Percentiles rank a stretch among this genome's conserved stretches.
These are phyloP conservation scores for Leucaena leucocephala DNA, from an alignment of 306 rosid genomes.

Conservation along the genomic window DNA sequence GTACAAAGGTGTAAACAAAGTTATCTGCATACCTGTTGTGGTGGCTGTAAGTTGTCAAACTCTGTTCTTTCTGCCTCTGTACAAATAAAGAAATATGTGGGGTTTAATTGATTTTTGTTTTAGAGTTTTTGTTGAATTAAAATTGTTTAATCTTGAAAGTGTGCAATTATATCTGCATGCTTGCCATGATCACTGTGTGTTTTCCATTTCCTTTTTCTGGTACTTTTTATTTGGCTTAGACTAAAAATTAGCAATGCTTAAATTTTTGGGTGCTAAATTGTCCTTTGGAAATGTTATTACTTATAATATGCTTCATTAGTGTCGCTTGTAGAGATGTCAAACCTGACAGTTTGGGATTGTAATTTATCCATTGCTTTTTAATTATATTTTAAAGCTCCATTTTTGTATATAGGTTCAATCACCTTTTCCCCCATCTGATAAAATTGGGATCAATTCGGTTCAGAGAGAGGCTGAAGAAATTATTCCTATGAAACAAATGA, in stretches of 20 bases:
- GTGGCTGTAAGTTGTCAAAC: slow-evolving; percentile 29
- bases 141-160: not conserved
- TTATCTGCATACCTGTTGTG: slow-evolving; percentile 24
- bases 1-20: not conserved
- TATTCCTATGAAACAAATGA: slow-evolving; percentile 24
- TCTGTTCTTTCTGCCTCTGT: slow-evolving; percentile 11
- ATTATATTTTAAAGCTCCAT: not conserved
- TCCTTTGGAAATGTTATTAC: slow-evolving; percentile 4
- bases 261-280: not conserved
- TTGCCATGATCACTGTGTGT: not conserved
- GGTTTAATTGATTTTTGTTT: not conserved
- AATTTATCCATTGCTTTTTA: not conserved
- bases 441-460: slow-evolving; percentile 20
- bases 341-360: not conserved
- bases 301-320: not conserved
- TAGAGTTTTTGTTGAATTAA: not conserved
- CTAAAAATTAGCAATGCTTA: not conserved
- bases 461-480: slow-evolving; percentile 29
- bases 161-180: slow-evolving; percentile 1
- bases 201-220: not conserved
- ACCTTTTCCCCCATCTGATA: slow-evolving; percentile 24
- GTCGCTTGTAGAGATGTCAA: not conserved
- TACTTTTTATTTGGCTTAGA: not conserved
- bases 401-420: slow-evolving; percentile 9
- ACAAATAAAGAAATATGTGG: not conserved